A percentile compares a stretch with the other conserved stretches of the same genome.
These are phyloP conservation scores for Aureobasidium uvarum DNA, from an alignment of 2,329 filamentous ascomycete species.

Conservation along the genomic window DNA sequence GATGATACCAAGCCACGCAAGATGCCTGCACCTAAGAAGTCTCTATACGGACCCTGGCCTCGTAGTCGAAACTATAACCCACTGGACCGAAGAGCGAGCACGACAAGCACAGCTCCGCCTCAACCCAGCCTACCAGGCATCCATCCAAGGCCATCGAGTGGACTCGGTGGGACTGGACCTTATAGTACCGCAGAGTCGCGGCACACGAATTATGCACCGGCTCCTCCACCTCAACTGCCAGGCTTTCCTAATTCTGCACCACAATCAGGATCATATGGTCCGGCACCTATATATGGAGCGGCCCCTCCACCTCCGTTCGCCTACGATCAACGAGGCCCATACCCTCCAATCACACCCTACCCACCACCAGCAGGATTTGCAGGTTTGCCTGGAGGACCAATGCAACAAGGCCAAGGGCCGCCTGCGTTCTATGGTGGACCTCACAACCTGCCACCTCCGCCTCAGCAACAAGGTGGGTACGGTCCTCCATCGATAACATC, in stretches of 20 bases:
- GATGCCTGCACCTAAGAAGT: constrained; percentile 23
- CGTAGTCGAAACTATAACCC: constrained; percentile 25
- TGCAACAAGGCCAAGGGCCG: constrained; percentile 10
- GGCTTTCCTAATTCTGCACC: constrained; percentile 15
- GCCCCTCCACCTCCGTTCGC: constrained; percentile 1
- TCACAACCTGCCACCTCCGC: constrained; percentile 9
- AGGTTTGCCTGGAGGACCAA: constrained; percentile 9
- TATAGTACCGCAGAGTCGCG: constrained; percentile 17
- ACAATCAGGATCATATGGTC: constrained; percentile 17
- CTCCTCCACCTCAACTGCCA: not conserved
- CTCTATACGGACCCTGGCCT: constrained; percentile 24
- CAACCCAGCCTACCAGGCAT: constrained; percentile 8
- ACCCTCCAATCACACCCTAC: constrained; percentile 15
- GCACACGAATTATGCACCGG: not conserved
- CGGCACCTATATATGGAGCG: constrained; percentile 5
- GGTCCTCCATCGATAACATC: constrained; percentile 5
- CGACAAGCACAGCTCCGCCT: not conserved
- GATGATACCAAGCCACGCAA: constrained; percentile 1
- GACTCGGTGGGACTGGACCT: not conserved
- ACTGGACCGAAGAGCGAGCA: constrained; percentile 19
- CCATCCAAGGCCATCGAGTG: not conserved
- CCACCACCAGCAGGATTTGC: constrained; percentile 8
- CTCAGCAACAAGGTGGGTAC: constrained; percentile 18
- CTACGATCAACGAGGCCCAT: constrained; percentile 17
- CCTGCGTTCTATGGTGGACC: constrained; percentile 16